These are phyloP conservation scores for Alternaria atra DNA, from an alignment of 2,329 filamentous ascomycete species.

Conservation along the genomic window DNA sequence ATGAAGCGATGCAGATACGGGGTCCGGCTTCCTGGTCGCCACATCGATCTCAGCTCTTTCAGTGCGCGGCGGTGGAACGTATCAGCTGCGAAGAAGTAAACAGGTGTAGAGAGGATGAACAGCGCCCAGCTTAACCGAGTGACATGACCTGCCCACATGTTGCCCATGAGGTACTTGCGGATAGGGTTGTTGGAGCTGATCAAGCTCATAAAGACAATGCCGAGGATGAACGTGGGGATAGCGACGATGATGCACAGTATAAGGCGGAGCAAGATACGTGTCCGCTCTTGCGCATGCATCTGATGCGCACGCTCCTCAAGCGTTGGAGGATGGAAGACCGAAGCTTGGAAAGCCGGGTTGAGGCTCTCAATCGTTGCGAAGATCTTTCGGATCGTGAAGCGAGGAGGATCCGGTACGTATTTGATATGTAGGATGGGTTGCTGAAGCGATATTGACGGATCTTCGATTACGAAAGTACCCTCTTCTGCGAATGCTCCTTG, in stretches of 20 bases:
- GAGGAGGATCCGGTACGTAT: conserved; percentile 74
- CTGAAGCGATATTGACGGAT: conserved; percentile 64
- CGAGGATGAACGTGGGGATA: conserved; percentile 85
- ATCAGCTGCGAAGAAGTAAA: conserved; percentile 88
- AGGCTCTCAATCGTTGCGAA: conserved; percentile 71
- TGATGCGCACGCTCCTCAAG: conserved; percentile 81
- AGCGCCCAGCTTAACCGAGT: conserved; percentile 81
- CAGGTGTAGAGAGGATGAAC: conserved; percentile 81
- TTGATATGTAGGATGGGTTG: conserved; percentile 72
- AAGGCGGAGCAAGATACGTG: conserved; percentile 73
- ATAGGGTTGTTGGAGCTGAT: conserved; percentile 67
- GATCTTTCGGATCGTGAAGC: conserved; percentile 79
- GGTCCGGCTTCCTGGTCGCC: conserved; percentile 77
- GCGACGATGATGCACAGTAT: conserved; percentile 73
- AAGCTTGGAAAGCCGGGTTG: conserved; percentile 72
- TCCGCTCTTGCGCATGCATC: conserved; percentile 76
- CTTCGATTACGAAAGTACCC: conserved; percentile 61
- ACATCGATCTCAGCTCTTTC: conserved; percentile 80
- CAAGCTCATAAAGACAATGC: conserved; percentile 90
- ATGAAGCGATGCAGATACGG: conserved; percentile 80
- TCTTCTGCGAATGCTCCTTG: conserved; percentile 57
- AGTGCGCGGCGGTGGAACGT: conserved; percentile 81
- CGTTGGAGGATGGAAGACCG: conserved; percentile 80
- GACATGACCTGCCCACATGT: conserved; percentile 74
- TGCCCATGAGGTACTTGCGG: conserved; percentile 73